Conservation (phyloP, 225 moss, liverwort and hornwort genomes). For the Straminergon stramineum region DNA sequence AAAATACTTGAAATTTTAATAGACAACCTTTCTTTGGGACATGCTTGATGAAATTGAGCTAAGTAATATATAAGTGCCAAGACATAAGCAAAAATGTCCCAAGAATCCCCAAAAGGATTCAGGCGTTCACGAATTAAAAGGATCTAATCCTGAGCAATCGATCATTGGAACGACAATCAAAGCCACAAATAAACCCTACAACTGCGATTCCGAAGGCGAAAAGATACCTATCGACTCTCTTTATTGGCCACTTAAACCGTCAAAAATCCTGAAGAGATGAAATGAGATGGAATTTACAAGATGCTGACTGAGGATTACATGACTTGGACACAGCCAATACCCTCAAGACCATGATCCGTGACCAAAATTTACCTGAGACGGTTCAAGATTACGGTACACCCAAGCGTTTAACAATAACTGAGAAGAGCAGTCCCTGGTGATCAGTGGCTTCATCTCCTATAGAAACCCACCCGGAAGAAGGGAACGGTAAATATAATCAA, state of each 20-base stretch:
- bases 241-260: background rate
- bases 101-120: background rate
- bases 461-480: background rate
- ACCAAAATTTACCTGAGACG: background rate
- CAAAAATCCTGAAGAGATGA: background rate
- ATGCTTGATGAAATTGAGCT: background rate
- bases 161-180: background rate
- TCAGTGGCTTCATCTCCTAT: background rate
- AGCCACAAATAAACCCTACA: background rate
- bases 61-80: background rate
- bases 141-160: background rate
- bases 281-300: conserved; percentile 5
- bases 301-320: background rate
- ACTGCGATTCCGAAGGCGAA: background rate
- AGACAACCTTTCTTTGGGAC: background rate
- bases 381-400: background rate
- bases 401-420: background rate
- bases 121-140: background rate
- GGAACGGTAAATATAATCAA: background rate
- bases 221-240: background rate
- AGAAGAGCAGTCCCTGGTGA: background rate
- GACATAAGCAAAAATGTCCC: background rate
- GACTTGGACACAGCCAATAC: background rate
- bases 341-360: background rate
- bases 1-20: background rate